Evolutionary conservation across 2,329 filamentous ascomycete species (phyloP).

Genomic region (Arthrobotrys conoides): DNA sequence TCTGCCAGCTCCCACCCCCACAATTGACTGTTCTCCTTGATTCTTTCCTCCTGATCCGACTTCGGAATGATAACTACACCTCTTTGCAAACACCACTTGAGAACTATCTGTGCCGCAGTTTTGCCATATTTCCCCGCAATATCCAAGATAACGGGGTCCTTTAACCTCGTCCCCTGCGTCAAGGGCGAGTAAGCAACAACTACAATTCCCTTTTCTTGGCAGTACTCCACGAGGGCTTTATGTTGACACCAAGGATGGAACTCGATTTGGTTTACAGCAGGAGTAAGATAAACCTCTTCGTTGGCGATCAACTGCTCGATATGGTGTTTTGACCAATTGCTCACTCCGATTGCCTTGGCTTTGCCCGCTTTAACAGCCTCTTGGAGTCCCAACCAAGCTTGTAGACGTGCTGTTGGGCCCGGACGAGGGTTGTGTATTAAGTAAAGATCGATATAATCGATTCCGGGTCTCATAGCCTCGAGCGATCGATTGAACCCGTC

Average conservation of each 20-base stretch:
- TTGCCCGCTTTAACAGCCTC: slow-evolving; percentile 81
- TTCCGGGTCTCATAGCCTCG: slow-evolving; percentile 66
- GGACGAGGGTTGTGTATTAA: slow-evolving; percentile 83
- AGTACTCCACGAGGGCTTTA: slow-evolving; percentile 75
- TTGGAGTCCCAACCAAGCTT: slow-evolving; percentile 82
- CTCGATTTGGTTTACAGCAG: slow-evolving; percentile 84
- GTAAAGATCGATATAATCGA: slow-evolving; percentile 85
- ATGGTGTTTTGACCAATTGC: slow-evolving; percentile 80
- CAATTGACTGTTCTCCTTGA: slow-evolving; percentile 69
- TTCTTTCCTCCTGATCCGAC: slow-evolving; percentile 75
- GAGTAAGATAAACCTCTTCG: slow-evolving; percentile 69
- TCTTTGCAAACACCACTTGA: slow-evolving; percentile 84
- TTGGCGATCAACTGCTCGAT: slow-evolving; percentile 75
- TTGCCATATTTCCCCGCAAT: slow-evolving; percentile 79
- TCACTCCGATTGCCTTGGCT: slow-evolving; percentile 78
- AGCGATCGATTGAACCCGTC: slow-evolving; percentile 42
- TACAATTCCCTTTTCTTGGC: slow-evolving; percentile 76
- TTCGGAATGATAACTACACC: slow-evolving; percentile 81
- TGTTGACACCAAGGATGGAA: slow-evolving; percentile 87
- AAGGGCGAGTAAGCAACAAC: slow-evolving; percentile 86
- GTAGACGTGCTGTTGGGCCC: slow-evolving; percentile 77
- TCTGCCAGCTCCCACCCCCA: slow-evolving; percentile 45
- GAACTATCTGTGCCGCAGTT: slow-evolving; percentile 80
- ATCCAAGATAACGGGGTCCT: slow-evolving; percentile 75
- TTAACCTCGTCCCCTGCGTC: slow-evolving; percentile 78